A percentile compares a stretch with the other conserved stretches of the same genome.
Evolutionary conservation across 345 rosid species (phyloP).

Genomic region (Ceriops decandra): DNA sequence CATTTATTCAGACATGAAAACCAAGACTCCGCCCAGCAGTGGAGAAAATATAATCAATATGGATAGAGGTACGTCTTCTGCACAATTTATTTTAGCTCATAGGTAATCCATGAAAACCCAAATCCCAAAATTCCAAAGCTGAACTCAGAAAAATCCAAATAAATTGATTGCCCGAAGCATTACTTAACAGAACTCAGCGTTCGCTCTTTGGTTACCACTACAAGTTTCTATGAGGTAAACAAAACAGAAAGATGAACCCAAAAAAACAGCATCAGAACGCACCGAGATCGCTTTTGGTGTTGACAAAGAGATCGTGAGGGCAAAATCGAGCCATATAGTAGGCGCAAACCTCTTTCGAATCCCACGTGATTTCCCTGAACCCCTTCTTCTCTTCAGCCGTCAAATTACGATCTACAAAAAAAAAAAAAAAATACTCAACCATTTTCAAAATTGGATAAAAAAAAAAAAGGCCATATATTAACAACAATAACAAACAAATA

Average conservation of each 20-base stretch:
- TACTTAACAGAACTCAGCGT: not conserved
- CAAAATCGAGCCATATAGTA: conserved; percentile 96
- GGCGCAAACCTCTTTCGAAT: conserved; percentile 88
- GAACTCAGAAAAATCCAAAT: not conserved
- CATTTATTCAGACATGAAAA: not conserved
- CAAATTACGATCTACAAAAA: conserved; percentile 66
- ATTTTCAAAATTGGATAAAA: not conserved
- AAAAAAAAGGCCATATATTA: not conserved
- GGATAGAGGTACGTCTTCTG: too few species aligned
- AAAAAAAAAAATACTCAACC: not conserved
- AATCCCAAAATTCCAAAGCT: not conserved
- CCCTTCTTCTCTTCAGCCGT: conserved; percentile 87
- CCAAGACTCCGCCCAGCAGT: too few species aligned
- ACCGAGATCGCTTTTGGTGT: conserved; percentile 97
- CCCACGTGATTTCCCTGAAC: conserved; percentile 80
- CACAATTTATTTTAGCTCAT: too few species aligned
- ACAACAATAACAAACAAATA: not conserved
- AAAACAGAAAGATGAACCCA: not conserved
- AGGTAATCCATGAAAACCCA: not conserved
- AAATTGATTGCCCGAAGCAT: too few species aligned
- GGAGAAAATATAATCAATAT: not conserved
- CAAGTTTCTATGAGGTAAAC: not conserved
- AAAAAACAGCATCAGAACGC: conserved; percentile 13
- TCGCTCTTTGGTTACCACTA: not conserved
- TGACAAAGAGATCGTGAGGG: conserved; percentile 96